Percentiles rank a stretch among this genome's conserved stretches.
Conservation (phyloP, 768 basidiomycete species). For the Trichaptum fuscoviolaceum region DNA sequence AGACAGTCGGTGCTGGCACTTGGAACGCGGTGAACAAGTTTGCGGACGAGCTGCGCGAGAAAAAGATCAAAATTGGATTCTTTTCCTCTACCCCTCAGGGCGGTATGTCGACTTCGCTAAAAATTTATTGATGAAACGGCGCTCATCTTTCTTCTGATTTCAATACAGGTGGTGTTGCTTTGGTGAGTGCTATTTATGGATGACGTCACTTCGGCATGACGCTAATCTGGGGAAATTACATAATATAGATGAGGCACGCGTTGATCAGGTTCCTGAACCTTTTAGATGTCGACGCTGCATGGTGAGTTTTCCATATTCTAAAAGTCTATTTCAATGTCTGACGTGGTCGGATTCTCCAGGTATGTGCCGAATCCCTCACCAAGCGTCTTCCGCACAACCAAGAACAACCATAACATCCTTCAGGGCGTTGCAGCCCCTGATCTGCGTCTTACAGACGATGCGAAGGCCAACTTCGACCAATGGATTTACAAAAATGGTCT, state of each 20-base stretch:
- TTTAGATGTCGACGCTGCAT: constrained; percentile 76
- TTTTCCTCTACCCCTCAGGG: constrained; percentile 96
- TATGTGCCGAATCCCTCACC: constrained; percentile 89
- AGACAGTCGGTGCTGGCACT: constrained; percentile 64
- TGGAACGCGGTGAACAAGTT: constrained; percentile 82
- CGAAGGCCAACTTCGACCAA: constrained; percentile 74
- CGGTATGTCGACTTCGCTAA: constrained; percentile 39
- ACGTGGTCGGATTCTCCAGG: constrained; percentile 29
- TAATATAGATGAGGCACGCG: constrained; percentile 81
- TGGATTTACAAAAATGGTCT: constrained; percentile 91
- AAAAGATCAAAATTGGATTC: constrained; percentile 87
- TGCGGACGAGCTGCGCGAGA: constrained; percentile 78
- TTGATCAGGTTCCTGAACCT: constrained; percentile 79
- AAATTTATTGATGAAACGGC: constrained; percentile 2
- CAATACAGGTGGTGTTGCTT: constrained; percentile 79
- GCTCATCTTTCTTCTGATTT: constrained; percentile 11
- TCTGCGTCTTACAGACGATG: constrained; percentile 70
- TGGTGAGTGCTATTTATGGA: constrained; percentile 46
- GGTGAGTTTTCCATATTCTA: constrained; percentile 47
- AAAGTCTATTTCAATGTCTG: constrained; percentile 4
- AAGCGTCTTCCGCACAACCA: constrained; percentile 86
- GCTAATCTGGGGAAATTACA: constrained; percentile 5
- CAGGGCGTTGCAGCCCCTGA: constrained; percentile 85
- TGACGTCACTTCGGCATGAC: not conserved
- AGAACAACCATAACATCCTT: constrained; percentile 93